These are phyloP conservation scores for Rhytidhysteron rufulum DNA, from an alignment of 2,329 filamentous ascomycete species.

Conservation along the genomic window DNA sequence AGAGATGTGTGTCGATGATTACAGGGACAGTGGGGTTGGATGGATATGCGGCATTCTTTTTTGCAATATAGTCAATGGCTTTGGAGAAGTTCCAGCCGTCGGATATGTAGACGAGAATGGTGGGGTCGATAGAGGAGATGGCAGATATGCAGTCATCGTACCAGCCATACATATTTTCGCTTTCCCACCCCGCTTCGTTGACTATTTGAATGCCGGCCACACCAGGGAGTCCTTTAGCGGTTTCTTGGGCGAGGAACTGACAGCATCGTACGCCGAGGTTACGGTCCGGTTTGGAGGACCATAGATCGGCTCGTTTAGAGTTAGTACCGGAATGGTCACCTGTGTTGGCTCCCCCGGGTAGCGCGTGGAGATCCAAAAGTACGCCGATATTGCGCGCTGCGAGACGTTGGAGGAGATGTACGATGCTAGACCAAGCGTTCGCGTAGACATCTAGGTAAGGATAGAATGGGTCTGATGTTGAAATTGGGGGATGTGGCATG, in stretches of 20 bases:
- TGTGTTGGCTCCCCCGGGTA: conserved; percentile 56
- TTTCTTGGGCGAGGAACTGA: conserved; percentile 49
- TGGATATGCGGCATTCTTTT: conserved; percentile 35
- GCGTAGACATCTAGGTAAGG: conserved; percentile 47
- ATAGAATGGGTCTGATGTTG: conserved; percentile 50
- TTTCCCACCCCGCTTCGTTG: conserved; percentile 53
- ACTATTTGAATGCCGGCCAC: conserved; percentile 56
- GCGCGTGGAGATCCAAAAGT: conserved; percentile 56
- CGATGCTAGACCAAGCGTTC: conserved; percentile 52
- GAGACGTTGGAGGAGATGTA: conserved; percentile 44
- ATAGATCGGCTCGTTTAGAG: conserved; percentile 50
- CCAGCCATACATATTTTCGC: conserved; percentile 54
- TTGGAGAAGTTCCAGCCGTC: conserved; percentile 54
- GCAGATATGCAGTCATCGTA: conserved; percentile 51
- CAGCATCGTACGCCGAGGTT: conserved; percentile 46
- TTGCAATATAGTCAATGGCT: conserved; percentile 44
- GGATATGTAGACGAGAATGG: conserved; percentile 54
- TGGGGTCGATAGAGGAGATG: conserved; percentile 46
- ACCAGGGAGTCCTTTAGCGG: conserved; percentile 39
- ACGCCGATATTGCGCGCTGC: conserved; percentile 50
- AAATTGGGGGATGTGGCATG: conserved; percentile 31
- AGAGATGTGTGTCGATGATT: conserved; percentile 57
- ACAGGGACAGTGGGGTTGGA: conserved; percentile 42
- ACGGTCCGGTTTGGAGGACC: conserved; percentile 43
- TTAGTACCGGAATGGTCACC: conserved; percentile 56